Conservation (phyloP, 2,329 filamentous ascomycete genomes). For the Colletotrichum kahawae region DNA sequence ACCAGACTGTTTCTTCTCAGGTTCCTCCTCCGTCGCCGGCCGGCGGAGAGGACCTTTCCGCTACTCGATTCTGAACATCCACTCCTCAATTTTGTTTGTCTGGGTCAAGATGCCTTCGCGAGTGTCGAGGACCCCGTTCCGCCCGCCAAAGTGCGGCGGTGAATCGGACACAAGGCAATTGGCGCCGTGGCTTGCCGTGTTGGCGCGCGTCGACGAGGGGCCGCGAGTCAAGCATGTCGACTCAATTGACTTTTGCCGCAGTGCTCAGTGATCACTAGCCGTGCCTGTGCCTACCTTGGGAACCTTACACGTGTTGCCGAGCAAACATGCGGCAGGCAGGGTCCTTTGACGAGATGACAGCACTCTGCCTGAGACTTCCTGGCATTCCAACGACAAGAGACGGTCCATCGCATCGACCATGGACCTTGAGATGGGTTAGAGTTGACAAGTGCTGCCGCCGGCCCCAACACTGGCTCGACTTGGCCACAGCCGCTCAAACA, state of each 20-base stretch:
- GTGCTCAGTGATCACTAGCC: background rate
- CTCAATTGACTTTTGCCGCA: background rate
- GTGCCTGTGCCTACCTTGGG: background rate
- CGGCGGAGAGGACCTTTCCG: conserved; percentile 10
- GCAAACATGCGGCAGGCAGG: background rate
- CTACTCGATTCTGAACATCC: background rate
- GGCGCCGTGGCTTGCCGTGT: background rate
- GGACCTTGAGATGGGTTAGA: background rate
- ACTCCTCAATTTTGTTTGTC: background rate
- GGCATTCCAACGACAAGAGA: background rate
- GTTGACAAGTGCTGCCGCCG: background rate
- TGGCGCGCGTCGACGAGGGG: background rate
- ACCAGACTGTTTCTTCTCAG: background rate
- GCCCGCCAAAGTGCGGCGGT: background rate
- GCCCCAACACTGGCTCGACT: background rate
- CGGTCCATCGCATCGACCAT: background rate
- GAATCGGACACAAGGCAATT: background rate
- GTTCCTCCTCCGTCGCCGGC: background rate
- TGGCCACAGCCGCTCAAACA: background rate
- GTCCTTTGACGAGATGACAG: background rate
- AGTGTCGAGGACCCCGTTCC: background rate
- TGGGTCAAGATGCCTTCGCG: background rate
- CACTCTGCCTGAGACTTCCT: background rate
- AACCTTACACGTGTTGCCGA: background rate
- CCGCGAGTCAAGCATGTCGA: background rate